Evolutionary conservation across 805 yeast genomes (phyloP).

Genomic region (Cyberlindnera misumaiensis): DNA sequence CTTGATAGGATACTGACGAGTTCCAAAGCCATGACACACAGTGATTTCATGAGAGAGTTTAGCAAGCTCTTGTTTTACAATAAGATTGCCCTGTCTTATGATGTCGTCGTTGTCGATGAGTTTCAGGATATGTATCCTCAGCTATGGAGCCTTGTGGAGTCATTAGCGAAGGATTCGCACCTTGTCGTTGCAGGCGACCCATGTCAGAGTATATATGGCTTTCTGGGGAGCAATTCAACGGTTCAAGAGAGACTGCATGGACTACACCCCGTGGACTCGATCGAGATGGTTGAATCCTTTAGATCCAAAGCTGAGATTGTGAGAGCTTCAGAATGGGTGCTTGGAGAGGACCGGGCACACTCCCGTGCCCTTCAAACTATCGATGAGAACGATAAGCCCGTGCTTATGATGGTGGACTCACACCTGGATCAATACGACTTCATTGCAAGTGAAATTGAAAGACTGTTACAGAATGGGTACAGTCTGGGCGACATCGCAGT

Average conservation of each 20-base stretch:
- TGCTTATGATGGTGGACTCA: conserved; percentile 20
- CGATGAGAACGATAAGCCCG: conserved; percentile 11
- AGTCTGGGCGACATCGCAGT: conserved; percentile 45
- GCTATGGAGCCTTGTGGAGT: conserved; percentile 37
- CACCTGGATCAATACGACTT: conserved; percentile 35
- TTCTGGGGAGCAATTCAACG: conserved; percentile 45
- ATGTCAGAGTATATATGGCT: conserved; percentile 62
- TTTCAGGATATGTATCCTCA: conserved; percentile 62
- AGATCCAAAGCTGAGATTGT: conserved; percentile 56
- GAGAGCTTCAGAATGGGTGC: conserved; percentile 29
- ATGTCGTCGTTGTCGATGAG: conserved; percentile 58
- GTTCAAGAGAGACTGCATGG: conserved; percentile 24
- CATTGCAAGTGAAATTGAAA: conserved; percentile 36
- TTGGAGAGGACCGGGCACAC: conserved; percentile 4
- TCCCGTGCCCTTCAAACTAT: not conserved
- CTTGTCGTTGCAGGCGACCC: conserved; percentile 66
- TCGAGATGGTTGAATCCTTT: conserved; percentile 45
- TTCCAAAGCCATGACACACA: conserved; percentile 14
- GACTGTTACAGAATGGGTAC: conserved; percentile 36
- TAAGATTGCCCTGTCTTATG: conserved; percentile 20
- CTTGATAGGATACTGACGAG: conserved; percentile 9
- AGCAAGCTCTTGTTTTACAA: conserved; percentile 26
- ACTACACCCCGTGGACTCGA: conserved; percentile 13
- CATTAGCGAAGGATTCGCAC: conserved; percentile 38
- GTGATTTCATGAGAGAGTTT: conserved; percentile 24